phyloP scores from a whole-genome alignment of 1,284 basidiomycete species.

The Ganoderma sp. region DNA sequence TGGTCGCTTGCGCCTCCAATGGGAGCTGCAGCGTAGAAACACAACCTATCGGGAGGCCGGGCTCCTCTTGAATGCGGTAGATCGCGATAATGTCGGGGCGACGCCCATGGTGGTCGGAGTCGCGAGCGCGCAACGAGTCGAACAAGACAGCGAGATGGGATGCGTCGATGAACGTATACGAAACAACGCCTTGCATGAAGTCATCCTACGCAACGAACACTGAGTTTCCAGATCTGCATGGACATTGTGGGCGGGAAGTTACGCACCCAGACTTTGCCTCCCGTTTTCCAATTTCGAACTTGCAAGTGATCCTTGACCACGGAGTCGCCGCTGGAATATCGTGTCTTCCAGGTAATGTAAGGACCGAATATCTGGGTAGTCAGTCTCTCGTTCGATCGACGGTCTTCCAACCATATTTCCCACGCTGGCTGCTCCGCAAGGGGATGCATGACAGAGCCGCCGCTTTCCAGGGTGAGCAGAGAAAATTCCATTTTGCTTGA shows the following conservation, averaged over 20 bases:
- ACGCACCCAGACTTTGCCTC: conserved; percentile 54
- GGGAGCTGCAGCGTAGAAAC: too few relatives aligned
- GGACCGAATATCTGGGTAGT: neutral
- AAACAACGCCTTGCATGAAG: too few relatives aligned
- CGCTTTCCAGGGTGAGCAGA: neutral
- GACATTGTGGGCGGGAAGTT: neutral
- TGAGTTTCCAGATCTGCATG: too few relatives aligned
- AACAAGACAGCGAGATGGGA: too few relatives aligned
- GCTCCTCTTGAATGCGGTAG: too few relatives aligned
- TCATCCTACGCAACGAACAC: too few relatives aligned
- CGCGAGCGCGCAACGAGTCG: too few relatives aligned
- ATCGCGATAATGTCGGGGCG: too few relatives aligned
- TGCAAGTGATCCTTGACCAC: neutral
- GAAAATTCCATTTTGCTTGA: neutral
- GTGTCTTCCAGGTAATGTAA: neutral
- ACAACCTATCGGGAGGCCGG: too few relatives aligned
- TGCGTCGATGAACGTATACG: too few relatives aligned
- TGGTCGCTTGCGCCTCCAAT: too few relatives aligned
- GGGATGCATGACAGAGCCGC: neutral
- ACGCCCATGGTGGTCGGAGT: too few relatives aligned
- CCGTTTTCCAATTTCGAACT: neutral
- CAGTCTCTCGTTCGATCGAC: neutral
- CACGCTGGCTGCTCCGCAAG: neutral
- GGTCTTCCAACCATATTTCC: neutral
- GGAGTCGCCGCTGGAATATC: neutral